Base-by-base conservation (phyloP, 805 yeast species). In the Lipomyces starkeyi region DNA sequence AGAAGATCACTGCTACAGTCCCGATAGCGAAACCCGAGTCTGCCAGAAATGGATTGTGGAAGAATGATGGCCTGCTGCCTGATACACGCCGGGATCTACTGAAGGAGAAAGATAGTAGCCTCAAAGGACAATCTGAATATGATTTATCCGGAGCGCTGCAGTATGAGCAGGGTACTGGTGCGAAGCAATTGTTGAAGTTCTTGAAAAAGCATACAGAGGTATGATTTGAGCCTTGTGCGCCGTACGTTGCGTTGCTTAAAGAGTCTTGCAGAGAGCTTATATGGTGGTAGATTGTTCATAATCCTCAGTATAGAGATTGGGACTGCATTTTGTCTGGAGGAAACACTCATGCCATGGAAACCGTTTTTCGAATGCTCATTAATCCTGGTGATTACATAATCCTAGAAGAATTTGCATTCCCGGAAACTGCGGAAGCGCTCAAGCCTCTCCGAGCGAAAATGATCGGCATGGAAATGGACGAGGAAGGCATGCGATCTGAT, bases 291-390 rank as follows among this genome's bases (percentile, higher is more conserved):
- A 34, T 37, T 22, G 60, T 69, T 27, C 57, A 59, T 55, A 35
- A 66, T 67, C 78, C 85, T 20, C 83, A 83, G 58, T 87, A 88
- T 78, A 78, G 81, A 20, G 90, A 89, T 77, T 94, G 97, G 97
- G 88, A 85, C 71, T 78, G 87, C 54, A 79, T 92, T 52, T 78
- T 88, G 70, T 84, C 91, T 61, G 85, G 89, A 8, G 99, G 98
- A 71, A 91, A 91, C 81, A 94, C 98, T 22, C 91, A 90, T 78
- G 85, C 91, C 4, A 88, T 96, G 90, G 98, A 93, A 74, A 85
- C 95, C 1, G 83, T 88, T n/a, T 83, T 94, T 75, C 87, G 98
- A 79, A 87, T 93, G 54, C 86, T 94, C 74, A 83, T 88, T 74
- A 83, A 88, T 77, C 86, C 89, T 67, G 97, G 94, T 56, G 99